Percentiles rank a stretch among this genome's conserved stretches.
Conservation (phyloP, 179 eudicot genomes). For the Pouteria campechiana region DNA sequence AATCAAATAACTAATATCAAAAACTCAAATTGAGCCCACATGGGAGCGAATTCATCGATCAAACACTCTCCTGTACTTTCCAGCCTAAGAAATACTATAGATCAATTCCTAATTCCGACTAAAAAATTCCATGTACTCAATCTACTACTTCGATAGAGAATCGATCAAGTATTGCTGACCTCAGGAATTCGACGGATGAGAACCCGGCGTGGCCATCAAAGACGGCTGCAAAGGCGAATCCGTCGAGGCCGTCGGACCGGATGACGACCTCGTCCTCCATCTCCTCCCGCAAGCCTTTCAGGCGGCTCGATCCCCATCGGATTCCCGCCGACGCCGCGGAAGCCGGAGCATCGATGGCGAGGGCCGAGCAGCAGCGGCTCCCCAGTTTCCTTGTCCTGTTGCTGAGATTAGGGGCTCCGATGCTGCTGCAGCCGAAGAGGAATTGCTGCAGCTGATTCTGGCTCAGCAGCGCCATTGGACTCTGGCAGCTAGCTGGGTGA, state of each 20-base stretch:
- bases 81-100: too few relatives aligned
- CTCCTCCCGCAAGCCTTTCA: conserved; percentile 84
- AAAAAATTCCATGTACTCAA: too few relatives aligned
- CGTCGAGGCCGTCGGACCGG: conserved; percentile 35
- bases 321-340: conserved; percentile 41
- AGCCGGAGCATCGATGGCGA: conserved; percentile 72
- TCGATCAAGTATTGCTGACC: conserved; percentile 39
- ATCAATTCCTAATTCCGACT: too few relatives aligned
- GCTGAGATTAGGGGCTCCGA: conserved; percentile 10
- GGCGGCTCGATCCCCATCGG: conserved; percentile 61
- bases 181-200: conserved; percentile 67
- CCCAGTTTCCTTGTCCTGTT: conserved; percentile 16
- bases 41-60: too few relatives aligned
- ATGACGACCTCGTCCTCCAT: conserved; percentile 89
- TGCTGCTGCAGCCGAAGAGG: conserved; percentile 18
- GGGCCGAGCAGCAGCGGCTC: conserved; percentile 47
- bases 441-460: conserved; percentile 60
- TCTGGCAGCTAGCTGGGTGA: not conserved
- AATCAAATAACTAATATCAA: too few relatives aligned
- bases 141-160: too few relatives aligned
- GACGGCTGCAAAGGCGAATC: conserved; percentile 86
- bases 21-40: too few relatives aligned
- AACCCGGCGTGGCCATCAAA: conserved; percentile 94
- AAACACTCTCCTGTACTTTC: too few relatives aligned
- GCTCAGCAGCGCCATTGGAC: conserved; percentile 52